Evolutionary conservation across 345 rosid genomes (phyloP), one percentile per base, ranked within the genome.

Genomic region (Rhodomyrtus tomentosa): DNA sequence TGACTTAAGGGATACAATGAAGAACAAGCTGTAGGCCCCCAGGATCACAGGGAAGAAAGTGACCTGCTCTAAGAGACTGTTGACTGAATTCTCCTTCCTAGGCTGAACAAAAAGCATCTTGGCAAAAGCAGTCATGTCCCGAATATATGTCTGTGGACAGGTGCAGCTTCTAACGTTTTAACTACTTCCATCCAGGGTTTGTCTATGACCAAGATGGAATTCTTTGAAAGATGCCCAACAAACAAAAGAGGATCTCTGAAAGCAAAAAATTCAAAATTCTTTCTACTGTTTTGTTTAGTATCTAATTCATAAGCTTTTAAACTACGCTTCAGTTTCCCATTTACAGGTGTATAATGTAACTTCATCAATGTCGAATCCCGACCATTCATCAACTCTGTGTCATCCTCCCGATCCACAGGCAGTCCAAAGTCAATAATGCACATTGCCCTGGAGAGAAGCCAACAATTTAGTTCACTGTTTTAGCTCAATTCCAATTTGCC

Each of bases 111-210:
- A 48, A 55, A 55, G 84, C 73, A 42, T 82, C 50, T 49, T 58
- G 45, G 56, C 24, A 82, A 59, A 73, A 59, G 83, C 29, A 40
- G 18, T 89, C 87, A 96, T 53, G 98, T 89, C 87, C 99, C 99
- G 82, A 88, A 96, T 83, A 94, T 88, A 92, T 94, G 98, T 93
- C 97, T 96, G 91, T 96, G 97, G 55, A 96, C 93, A 80, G 99
- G 98, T 54, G 90, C 89, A 59, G 97, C 84, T 73, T 95, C 96
- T 27, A 96, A 91, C 82, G 87, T 85, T 88, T 92, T 93, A 62
- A 95, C 92, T 87, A 96, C 98, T 82, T 94, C 95, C 89, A 91
- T 87, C 99, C 99, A 96, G 4, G 99, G 97, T 89, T 92, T 95
- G 91, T 96, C 98, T 56, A 96, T 62, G 86, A 95, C 92, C 93